Percentiles rank a stretch among this genome's conserved stretches.
Conservation (phyloP, 176 grass and related monocot genomes). For the Oryza coarctata region DNA sequence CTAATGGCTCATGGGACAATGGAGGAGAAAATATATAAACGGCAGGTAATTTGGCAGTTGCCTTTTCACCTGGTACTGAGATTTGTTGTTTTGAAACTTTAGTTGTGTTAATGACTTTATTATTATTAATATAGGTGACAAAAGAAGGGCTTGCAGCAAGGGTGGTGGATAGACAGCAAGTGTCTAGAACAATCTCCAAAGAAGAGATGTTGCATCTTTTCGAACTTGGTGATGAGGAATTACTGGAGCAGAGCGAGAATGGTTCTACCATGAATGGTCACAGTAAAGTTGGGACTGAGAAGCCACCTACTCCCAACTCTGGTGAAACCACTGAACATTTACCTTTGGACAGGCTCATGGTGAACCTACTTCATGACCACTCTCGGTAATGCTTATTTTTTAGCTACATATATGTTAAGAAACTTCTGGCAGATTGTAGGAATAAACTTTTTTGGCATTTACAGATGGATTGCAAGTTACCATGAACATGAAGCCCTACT, state of each 20-base stretch:
- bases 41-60: slow-evolving; percentile 61
- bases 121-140: slow-evolving; percentile 70
- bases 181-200: slow-evolving; percentile 97
- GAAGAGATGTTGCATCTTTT: slow-evolving; percentile 97
- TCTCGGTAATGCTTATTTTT: slow-evolving; percentile 54
- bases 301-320: slow-evolving; percentile 31
- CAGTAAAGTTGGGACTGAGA: slow-evolving; percentile 31
- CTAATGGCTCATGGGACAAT: slow-evolving; percentile 93
- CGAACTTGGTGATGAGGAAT: slow-evolving; percentile 93
- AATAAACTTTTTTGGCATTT: slow-evolving; percentile 33
- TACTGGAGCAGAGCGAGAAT: slow-evolving; percentile 48
- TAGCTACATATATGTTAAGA: slow-evolving; percentile 13
- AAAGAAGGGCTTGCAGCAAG: slow-evolving; percentile 99
- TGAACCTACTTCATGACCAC: slow-evolving; percentile 66
- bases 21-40: slow-evolving; percentile 99
- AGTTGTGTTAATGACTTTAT: not conserved
- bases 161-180: slow-evolving; percentile 93
- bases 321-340: slow-evolving; percentile 36
- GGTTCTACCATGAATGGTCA: slow-evolving; percentile 23
- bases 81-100: slow-evolving; percentile 22
- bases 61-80: slow-evolving; percentile 5
- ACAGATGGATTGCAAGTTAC: slow-evolving; percentile 90
- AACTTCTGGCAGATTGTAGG: not conserved
- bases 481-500: slow-evolving; percentile 96
- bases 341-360: slow-evolving; percentile 69